A percentile compares a stretch with the other conserved stretches of the same genome.
Evolutionary conservation across 1,284 basidiomycete species (phyloP).

Genomic region (Vanrija sp.): DNA sequence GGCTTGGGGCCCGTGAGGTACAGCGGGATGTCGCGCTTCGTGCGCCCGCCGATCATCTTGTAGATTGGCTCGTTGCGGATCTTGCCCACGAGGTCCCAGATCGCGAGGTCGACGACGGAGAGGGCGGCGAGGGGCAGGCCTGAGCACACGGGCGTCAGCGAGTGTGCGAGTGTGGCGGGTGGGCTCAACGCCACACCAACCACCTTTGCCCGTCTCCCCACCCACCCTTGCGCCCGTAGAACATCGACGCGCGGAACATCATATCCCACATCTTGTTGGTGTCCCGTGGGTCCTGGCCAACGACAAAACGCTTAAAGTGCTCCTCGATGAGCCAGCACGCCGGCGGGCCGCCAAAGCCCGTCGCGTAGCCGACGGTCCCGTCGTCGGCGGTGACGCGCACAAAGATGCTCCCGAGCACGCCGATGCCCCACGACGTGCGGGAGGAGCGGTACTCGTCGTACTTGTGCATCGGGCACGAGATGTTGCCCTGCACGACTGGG

Average conservation of each 20-base stretch:
- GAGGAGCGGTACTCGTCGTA: constrained; percentile 53
- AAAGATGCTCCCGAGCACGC: constrained; percentile 53
- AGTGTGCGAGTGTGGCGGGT: too few species aligned
- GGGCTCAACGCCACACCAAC: background rate
- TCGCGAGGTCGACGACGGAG: constrained; percentile 55
- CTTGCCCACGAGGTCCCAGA: constrained; percentile 58
- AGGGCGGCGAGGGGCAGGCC: constrained; percentile 54
- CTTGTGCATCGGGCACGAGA: constrained; percentile 52
- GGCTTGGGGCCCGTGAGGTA: constrained; percentile 56
- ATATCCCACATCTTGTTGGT: constrained; percentile 54
- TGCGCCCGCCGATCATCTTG: constrained; percentile 57
- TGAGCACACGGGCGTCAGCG: constrained; percentile 5
- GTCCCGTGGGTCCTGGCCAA: constrained; percentile 55
- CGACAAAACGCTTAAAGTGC: constrained; percentile 55
- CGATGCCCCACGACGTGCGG: constrained; percentile 52
- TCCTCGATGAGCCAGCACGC: constrained; percentile 58
- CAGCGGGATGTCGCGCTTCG: constrained; percentile 54
- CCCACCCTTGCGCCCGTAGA: constrained; percentile 55
- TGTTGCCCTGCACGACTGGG: constrained; percentile 45
- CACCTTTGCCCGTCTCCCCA: background rate
- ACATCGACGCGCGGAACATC: constrained; percentile 53
- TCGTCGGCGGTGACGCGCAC: constrained; percentile 54
- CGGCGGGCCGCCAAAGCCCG: constrained; percentile 56
- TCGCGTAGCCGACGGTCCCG: constrained; percentile 54
- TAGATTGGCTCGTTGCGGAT: constrained; percentile 57